These are phyloP conservation scores for Penicillium sp. DNA, from an alignment of 2,329 filamentous ascomycete genomes.

Conservation along the genomic window DNA sequence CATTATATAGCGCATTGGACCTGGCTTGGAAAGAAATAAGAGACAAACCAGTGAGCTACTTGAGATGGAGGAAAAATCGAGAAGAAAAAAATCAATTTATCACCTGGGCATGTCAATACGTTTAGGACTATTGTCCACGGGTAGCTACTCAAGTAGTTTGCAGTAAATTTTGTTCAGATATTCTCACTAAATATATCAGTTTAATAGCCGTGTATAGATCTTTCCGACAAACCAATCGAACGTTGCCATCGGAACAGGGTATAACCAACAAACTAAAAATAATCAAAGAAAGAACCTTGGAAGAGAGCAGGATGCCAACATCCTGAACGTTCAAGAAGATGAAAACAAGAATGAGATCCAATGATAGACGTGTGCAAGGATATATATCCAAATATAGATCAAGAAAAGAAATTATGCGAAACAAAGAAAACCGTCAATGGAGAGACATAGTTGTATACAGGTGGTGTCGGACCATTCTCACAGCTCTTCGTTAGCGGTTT, in stretches of 20 bases:
- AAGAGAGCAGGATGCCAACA: not conserved
- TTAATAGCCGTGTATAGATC: not conserved
- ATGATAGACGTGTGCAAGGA: not conserved
- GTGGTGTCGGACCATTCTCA: not conserved
- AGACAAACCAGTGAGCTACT: too few species aligned
- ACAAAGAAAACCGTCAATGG: not conserved
- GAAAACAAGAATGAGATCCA: not conserved
- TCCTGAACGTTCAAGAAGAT: not conserved
- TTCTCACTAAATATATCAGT: not conserved
- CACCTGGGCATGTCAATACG: too few species aligned
- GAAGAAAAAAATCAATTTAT: too few species aligned
- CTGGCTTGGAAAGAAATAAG: too few species aligned
- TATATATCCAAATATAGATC: not conserved
- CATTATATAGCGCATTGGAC: too few species aligned
- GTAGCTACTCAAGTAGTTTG: too few species aligned
- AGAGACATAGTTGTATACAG: not conserved
- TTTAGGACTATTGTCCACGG: too few species aligned
- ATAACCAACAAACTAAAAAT: not conserved
- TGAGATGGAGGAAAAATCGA: too few species aligned
- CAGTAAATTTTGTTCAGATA: not conserved
- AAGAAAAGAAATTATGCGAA: not conserved
- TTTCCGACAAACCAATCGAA: not conserved
- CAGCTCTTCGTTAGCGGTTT: constrained; percentile 26
- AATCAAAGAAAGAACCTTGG: not conserved
- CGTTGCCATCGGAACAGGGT: not conserved